Base-by-base conservation (phyloP, 2,329 filamentous ascomycete genomes). In the Dactylellina sp. region DNA sequence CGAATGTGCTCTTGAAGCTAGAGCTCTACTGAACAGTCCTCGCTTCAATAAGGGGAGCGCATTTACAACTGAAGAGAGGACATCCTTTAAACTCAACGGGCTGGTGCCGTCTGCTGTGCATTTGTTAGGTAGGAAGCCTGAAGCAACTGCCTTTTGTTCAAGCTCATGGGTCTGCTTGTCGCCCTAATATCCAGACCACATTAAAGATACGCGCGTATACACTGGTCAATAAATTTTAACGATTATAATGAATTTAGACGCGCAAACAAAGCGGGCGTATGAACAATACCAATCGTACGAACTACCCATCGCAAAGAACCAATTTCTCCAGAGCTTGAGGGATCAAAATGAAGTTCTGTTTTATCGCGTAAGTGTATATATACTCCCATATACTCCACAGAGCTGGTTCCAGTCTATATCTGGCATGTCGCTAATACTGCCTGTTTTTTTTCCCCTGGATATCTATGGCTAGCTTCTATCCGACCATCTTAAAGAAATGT, bases 261-360 rank as follows among this genome's bases (percentile, higher is more conserved):
- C 92, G 78, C 93, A 96, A 79, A 87, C 87, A 55, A 82, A 87
- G 65, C 86, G 93, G 22, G 92, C 93, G 0, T 96, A 96, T 80
- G 82, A 92, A 77, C 93, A 97, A 80, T 96, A 93, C 81, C 83
- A 82, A 18, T 86, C 84, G 1, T 84, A 86, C 1, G 79, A 81
- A 79, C 86, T 89, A 75, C 81, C 74, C 7, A 75, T 96, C 39
- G 89, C 89, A 40, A 96, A 95, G 83, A 96, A 96, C 78, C 93
- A 91, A 0, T 96, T 96, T 79, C 86, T 96, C 84, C 91, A 90
- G 0, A 92, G 89, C 55, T 84, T 96, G 83, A 93, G 92, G 79
- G 88, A 92, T 77, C 93, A 96, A 81, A 96, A 95, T 81, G 86
- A 91, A 75, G 91, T 96, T 0, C 81, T 96, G 0, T 96, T 91